A percentile compares a stretch with the other conserved stretches of the same genome.
phyloP scores from a whole-genome alignment of 139 green algal genomes.

The Pleodorina starrii region DNA sequence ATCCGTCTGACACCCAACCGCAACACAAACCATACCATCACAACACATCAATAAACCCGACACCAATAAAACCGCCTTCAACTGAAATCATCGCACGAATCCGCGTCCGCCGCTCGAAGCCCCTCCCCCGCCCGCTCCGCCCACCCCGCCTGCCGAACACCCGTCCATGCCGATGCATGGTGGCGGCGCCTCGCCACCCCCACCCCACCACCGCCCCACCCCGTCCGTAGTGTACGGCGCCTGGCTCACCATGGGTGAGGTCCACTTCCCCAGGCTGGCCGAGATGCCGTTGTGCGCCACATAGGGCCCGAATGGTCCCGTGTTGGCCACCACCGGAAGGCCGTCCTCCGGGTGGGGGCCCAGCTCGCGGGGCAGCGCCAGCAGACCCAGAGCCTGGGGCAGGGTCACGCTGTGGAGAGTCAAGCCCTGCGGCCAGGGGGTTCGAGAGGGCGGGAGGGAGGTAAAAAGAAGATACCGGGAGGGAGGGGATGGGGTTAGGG shows the following conservation, averaged over 20 bases:
- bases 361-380: conserved; percentile 70
- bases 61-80: background rate
- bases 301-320: conserved; percentile 66
- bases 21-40: background rate
- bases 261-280: conserved; percentile 53
- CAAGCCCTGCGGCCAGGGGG: conserved; percentile 5
- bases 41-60: background rate
- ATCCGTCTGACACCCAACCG: background rate
- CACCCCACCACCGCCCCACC: background rate
- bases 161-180: too few species aligned
- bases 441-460: background rate
- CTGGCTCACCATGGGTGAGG: background rate
- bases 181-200: background rate
- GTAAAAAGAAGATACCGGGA: background rate
- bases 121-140: background rate
- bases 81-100: background rate
- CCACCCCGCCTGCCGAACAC: too few species aligned
- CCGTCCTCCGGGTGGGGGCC: conserved; percentile 67
- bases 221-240: too few species aligned
- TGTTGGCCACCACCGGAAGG: conserved; percentile 54
- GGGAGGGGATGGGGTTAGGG: background rate
- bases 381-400: conserved; percentile 65
- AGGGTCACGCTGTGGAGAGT: conserved; percentile 53
- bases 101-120: background rate
- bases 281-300: conserved; percentile 54